phyloP scores from a whole-genome alignment of 352 stramenopile species.

The Phytophthora ramorum region DNA sequence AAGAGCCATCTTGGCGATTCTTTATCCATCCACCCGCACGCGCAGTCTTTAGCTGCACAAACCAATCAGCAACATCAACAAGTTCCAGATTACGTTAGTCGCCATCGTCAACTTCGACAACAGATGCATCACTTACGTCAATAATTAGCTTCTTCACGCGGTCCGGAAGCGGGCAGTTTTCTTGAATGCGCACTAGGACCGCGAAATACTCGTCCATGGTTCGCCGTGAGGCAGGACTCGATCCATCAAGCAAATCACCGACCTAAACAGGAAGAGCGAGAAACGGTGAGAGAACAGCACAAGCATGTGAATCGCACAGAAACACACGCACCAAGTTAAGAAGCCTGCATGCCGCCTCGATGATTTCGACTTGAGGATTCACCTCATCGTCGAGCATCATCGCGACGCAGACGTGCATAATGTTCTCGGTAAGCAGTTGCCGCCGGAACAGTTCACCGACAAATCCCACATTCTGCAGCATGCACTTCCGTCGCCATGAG shows the following conservation, averaged over 20 bases:
- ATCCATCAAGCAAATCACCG: slow-evolving; percentile 81
- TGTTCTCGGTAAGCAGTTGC: slow-evolving; percentile 82
- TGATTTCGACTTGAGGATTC: slow-evolving; percentile 67
- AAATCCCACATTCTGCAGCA: slow-evolving; percentile 77
- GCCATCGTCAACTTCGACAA: neutral
- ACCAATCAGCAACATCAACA: neutral
- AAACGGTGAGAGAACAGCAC: neutral
- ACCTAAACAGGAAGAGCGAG: slow-evolving; percentile 44
- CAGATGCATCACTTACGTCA: slow-evolving; percentile 45
- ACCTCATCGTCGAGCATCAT: slow-evolving; percentile 87
- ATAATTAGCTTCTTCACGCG: slow-evolving; percentile 55
- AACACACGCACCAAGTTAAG: slow-evolving; percentile 52
- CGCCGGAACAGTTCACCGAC: slow-evolving; percentile 82
- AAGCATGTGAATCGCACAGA: neutral
- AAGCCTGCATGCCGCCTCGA: slow-evolving; percentile 71
- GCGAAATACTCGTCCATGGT: slow-evolving; percentile 89
- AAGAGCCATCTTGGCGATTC: slow-evolving; percentile 45
- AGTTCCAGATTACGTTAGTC: slow-evolving; percentile 9
- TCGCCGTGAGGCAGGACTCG: slow-evolving; percentile 77
- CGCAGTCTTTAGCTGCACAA: slow-evolving; percentile 46
- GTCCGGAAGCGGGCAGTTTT: slow-evolving; percentile 42
- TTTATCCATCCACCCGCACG: slow-evolving; percentile 67
- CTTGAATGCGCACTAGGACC: slow-evolving; percentile 61
- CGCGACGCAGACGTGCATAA: slow-evolving; percentile 85
- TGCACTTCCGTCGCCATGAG: slow-evolving; percentile 77